Evolutionary conservation across 208 protist genomes (phyloP), one percentile per base, ranked within the genome.

Genomic region (Herpetomonas tarakana): DNA sequence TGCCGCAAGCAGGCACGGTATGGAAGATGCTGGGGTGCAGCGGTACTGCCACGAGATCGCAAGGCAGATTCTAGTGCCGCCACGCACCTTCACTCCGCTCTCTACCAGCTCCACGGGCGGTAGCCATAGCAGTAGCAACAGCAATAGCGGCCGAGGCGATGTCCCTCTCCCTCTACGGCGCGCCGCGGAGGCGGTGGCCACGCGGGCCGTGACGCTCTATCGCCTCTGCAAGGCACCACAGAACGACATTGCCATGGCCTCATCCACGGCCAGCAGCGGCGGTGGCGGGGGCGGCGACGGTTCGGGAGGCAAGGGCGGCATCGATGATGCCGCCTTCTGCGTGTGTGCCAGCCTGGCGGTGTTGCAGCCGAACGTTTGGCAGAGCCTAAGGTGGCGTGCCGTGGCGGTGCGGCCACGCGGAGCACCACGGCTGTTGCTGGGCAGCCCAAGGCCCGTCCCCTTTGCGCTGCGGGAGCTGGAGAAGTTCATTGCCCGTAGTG

Each of bases 301-400:
- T n/a, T 54, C 31, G 21, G 63, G 63, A 1, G 27, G 30, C 3
- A 56, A 30, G 14, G 52, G 71, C 30, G 62, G 58, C n/a, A 71
- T 67, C 2, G 74, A 83, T 47, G 85, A 92, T 41, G 81, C 85
- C 0, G 85, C 76, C 22, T 84, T 69, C 58, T 92, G 85, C 61
- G 78, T 86, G 35, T 78, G 80, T 18, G 80, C 81, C 1, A 69
- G 68, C 2, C 21, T 88, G 19, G 62, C 79, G 26, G 65, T 62
- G 3, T 55, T 65, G 25, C 66, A 83, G 50, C 76, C 80, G 27
- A 12, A 18, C 22, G 28, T 91, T 9, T 91, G 84, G 84, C 47
- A 25, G 14, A 44, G 73, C 1, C 58, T 91, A 16, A 58, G 50
- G 18, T 46, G 71, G 14, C 76, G 80, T 25, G 81, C 78, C 35